Percentiles rank a stretch among this genome's conserved stretches.
phyloP scores from a whole-genome alignment of 805 yeast genomes.

The Babjeviella inositovora region DNA sequence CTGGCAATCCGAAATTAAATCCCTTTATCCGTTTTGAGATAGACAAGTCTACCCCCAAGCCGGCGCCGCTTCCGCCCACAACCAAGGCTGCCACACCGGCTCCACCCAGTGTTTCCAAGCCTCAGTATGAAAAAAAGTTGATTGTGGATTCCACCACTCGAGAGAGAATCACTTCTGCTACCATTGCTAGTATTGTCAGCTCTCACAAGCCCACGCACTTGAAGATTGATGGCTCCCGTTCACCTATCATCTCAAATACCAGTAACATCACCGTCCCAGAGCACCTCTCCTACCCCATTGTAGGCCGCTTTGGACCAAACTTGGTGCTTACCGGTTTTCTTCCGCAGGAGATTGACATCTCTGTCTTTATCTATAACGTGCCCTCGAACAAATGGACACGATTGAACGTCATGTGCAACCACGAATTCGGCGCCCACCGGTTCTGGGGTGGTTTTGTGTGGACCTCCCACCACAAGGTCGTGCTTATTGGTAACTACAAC shows the following conservation, averaged over 20 bases:
- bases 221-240: constrained; percentile 11
- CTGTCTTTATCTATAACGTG: constrained; percentile 30
- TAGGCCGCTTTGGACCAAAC: constrained; percentile 53
- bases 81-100: too few species aligned
- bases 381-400: constrained; percentile 51
- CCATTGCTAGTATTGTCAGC: too few species aligned
- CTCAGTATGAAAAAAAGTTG: too few species aligned
- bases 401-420: constrained; percentile 33
- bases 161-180: background rate
- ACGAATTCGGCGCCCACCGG: constrained; percentile 35
- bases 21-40: too few species aligned
- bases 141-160: background rate
- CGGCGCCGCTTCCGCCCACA: too few species aligned
- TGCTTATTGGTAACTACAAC: constrained; percentile 38
- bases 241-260: constrained; percentile 4
- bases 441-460: constrained; percentile 59
- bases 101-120: too few species aligned
- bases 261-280: constrained; percentile 22
- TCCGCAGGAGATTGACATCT: constrained; percentile 27
- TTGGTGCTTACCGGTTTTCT: constrained; percentile 44
- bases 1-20: too few species aligned
- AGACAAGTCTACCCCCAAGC: too few species aligned
- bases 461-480: constrained; percentile 64
- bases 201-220: too few species aligned
- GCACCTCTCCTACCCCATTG: constrained; percentile 35